These are phyloP conservation scores for Onygenales sp. DNA, from an alignment of 2,329 filamentous ascomycete species.

Conservation along the genomic window DNA sequence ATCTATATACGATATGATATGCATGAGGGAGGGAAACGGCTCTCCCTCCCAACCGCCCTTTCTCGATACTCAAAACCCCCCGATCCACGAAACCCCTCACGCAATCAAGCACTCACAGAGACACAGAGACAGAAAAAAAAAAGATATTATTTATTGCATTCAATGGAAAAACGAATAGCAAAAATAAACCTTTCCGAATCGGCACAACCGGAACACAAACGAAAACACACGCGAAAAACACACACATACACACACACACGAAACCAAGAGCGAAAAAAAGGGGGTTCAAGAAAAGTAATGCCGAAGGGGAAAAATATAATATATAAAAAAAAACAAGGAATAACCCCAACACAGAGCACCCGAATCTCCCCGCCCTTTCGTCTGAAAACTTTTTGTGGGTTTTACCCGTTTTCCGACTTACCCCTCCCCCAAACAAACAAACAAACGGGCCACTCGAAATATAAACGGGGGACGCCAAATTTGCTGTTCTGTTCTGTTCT, in stretches of 20 bases:
- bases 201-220: too few relatives aligned
- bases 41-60: too few relatives aligned
- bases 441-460: neutral
- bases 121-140: neutral
- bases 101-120: too few relatives aligned
- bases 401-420: neutral
- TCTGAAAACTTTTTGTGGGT: neutral
- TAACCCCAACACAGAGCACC: neutral
- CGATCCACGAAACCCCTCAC: too few relatives aligned
- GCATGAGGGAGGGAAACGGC: too few relatives aligned
- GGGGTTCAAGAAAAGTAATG: neutral
- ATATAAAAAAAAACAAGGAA: neutral
- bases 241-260: neutral
- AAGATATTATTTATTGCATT: constrained; percentile 1
- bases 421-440: neutral
- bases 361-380: neutral
- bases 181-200: neutral
- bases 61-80: too few relatives aligned
- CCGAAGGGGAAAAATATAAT: neutral
- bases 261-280: neutral
- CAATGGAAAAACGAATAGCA: neutral
- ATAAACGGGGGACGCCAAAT: neutral
- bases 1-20: too few relatives aligned
- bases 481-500: neutral
- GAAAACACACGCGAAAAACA: too few relatives aligned